Base-by-base conservation (phyloP, 2,329 filamentous ascomycete species). In the Verticillium albo-atrum region DNA sequence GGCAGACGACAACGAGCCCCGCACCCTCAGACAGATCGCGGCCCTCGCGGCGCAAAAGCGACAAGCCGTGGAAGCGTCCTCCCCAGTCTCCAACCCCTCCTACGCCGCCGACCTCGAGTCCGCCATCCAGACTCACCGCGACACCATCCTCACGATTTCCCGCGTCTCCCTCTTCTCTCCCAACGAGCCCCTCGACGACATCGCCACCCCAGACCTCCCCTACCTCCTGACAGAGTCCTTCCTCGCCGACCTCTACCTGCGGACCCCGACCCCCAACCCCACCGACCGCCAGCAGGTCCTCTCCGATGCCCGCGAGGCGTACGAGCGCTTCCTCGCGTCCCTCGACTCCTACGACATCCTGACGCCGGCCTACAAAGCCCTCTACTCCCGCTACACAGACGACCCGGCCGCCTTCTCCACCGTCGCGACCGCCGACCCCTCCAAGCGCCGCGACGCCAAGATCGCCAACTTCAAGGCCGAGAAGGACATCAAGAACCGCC, bases 161-260 rank as follows among this genome's bases (percentile, higher is more conserved):
- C 82, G 86, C 61, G 80, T 95, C 27, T 89, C 90, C 0, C 80
- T 99, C 57, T 98, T 98, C 82, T 97, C 92, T 66, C 82, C 87
- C 35, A 99, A 99, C 74, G 95, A 99, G 74, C 83, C 85, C 1
- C 75, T 94, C 42, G 95, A 99, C 62, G 95, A 99, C 75, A 78
- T 97, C 32, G 80, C 90, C 15, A 96, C 94, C 1, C 82, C 83
- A n/a, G 89, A 96, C 68, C 77, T 99, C 32, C 91, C 92, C 76
- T 96, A 94, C 72, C 82, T 99, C 62, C 82, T 92, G 25, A 84
- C 93, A 62, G 83, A 89, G 73, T 92, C 88, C 73, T 85, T 89
- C 68, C 79, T 95, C 57, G 94, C 92, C 34, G 92, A 97, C 70
- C 82, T 97, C 14, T 78, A 89, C 37, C 86, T 91, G 68, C 88